These are phyloP conservation scores for Trichoderma koningiopsis DNA, from an alignment of 2,329 filamentous ascomycete species.

Conservation along the genomic window DNA sequence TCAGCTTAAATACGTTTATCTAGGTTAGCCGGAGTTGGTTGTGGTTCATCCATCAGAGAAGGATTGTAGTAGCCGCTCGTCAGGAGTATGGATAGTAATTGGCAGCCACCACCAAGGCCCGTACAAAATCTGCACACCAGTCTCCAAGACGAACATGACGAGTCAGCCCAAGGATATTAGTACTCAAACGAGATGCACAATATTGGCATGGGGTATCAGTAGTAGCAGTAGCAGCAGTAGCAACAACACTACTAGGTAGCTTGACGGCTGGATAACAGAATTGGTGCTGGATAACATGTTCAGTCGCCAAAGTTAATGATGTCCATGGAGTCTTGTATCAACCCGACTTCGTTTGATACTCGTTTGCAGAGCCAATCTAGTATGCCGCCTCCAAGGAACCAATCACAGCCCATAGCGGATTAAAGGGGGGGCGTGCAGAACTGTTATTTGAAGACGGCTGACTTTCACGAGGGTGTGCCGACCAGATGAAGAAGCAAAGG, in stretches of 20 bases:
- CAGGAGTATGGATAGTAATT: too few relatives aligned
- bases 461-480: constrained; percentile 9
- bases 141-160: background rate
- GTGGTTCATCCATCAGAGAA: too few relatives aligned
- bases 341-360: background rate
- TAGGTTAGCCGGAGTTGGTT: too few relatives aligned
- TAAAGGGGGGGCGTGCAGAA: constrained; percentile 3
- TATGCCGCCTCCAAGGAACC: background rate
- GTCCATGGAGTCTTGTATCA: background rate
- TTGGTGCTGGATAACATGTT: too few relatives aligned
- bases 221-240: too few relatives aligned
- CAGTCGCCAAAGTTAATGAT: background rate
- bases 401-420: background rate
- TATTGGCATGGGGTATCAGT: background rate
- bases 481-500: background rate
- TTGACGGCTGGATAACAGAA: too few relatives aligned
- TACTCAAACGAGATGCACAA: background rate
- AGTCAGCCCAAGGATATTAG: background rate
- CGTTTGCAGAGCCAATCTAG: background rate
- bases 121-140: background rate
- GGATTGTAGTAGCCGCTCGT: too few relatives aligned
- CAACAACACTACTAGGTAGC: too few relatives aligned
- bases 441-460: background rate
- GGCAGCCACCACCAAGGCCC: background rate
- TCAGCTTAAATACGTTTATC: too few relatives aligned